Evolutionary conservation across 768 basidiomycete species (phyloP).

Genomic region (Cytidiella melzeri): DNA sequence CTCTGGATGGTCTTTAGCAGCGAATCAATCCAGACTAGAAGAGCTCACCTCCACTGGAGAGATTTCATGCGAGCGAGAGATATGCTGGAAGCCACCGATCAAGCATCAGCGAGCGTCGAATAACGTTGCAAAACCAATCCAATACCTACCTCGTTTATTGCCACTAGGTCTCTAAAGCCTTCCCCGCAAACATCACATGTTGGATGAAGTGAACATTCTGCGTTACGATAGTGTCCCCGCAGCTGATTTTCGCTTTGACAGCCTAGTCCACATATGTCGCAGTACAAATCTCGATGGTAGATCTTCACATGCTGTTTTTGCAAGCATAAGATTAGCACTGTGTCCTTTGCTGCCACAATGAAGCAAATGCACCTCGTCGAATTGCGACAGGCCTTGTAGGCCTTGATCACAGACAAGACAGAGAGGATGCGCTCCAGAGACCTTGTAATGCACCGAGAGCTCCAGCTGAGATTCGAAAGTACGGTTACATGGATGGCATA

Average conservation of each 20-base stretch:
- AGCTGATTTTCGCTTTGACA: conserved; percentile 5
- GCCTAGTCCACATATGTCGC: conserved; percentile 6
- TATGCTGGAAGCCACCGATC: too few relatives aligned
- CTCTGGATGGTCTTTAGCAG: background rate
- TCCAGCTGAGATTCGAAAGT: background rate
- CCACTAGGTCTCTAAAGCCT: conserved; percentile 15
- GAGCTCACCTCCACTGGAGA: conserved; percentile 1
- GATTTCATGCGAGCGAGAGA: conserved; percentile 7
- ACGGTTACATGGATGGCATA: conserved; percentile 1
- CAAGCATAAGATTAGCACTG: background rate
- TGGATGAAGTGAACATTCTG: conserved; percentile 15
- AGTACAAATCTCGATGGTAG: conserved; percentile 6
- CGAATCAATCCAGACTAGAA: background rate
- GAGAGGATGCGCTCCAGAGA: conserved; percentile 1
- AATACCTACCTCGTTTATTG: conserved; percentile 12
- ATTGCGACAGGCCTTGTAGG: background rate
- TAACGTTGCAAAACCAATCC: background rate
- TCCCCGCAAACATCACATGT: conserved; percentile 17
- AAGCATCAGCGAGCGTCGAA: too few relatives aligned
- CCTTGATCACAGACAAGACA: conserved; percentile 9
- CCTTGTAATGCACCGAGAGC: conserved; percentile 7
- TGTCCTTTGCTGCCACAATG: too few relatives aligned
- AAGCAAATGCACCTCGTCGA: conserved; percentile 3
- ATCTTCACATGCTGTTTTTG: conserved; percentile 3
- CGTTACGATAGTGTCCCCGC: conserved; percentile 1